A percentile compares a stretch with the other conserved stretches of the same genome.
Conservation (phyloP, 2,329 filamentous ascomycete species). For the Trichoderma gracile region DNA sequence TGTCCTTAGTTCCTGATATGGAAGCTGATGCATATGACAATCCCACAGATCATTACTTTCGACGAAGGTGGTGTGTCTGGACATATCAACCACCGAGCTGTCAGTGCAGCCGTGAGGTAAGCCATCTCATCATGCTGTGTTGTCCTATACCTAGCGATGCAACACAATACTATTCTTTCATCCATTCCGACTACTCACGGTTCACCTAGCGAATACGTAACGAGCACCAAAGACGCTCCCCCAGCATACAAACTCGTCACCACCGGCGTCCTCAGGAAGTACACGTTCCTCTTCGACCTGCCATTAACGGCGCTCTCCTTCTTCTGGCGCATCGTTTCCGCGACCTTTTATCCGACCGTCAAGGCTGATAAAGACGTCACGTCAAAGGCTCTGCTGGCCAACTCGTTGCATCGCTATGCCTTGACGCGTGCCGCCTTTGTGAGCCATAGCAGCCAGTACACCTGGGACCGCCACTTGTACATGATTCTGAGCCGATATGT, state of each 20-base stretch:
- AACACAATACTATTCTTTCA: not conserved
- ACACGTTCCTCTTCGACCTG: conserved; percentile 42
- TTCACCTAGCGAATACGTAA: conserved; percentile 34
- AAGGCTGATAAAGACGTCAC: conserved; percentile 27
- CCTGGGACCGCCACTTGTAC: conserved; percentile 45
- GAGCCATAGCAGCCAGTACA: conserved; percentile 43
- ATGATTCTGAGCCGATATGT: conserved; percentile 44
- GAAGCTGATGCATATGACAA: conserved; percentile 8
- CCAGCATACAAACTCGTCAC: conserved; percentile 42
- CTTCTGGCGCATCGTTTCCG: conserved; percentile 29
- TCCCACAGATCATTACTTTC: conserved; percentile 42
- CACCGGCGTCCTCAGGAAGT: conserved; percentile 41
- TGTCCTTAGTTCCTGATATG: not conserved
- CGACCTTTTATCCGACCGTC: conserved; percentile 29
- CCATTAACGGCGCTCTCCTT: conserved; percentile 43
- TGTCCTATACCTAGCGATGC: not conserved
- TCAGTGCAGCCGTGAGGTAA: conserved; percentile 43
- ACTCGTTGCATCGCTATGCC: conserved; percentile 40
- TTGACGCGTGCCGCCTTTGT: conserved; percentile 41
- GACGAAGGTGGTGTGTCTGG: conserved; percentile 44
- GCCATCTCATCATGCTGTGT: conserved; percentile 17
- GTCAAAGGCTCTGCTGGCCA: conserved; percentile 40
- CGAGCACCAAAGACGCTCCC: conserved; percentile 35
- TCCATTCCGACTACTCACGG: not conserved
- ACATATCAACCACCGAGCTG: conserved; percentile 44